Base-by-base conservation (phyloP, 345 rosid species). In the Syzygium oleosum region DNA sequence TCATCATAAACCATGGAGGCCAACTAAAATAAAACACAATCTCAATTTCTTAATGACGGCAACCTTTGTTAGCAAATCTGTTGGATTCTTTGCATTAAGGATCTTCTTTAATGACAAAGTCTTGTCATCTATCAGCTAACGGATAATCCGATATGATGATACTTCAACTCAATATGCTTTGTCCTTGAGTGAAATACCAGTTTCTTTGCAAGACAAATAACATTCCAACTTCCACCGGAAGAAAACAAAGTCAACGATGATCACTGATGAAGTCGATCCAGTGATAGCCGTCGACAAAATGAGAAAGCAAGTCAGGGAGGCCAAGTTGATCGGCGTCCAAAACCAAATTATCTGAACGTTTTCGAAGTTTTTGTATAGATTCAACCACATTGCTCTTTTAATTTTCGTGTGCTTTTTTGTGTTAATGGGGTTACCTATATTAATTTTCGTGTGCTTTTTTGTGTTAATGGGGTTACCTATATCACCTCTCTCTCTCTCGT, bases 211-310 rank as follows among this genome's bases (percentile, higher is more conserved):
- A 17, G 56, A 27, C 38, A n/a, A 23, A 63, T 63, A 29, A 63
- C 38, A n/a, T 9, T n/a, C 0, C 6, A 3, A 10, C 56, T 17
- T 6, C 19, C 56, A 53, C 9, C 3, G 46, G 4, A n/a, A 7
- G n/a, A 6, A 61, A 61, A n/a, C 0, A 6, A n/a, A 19, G 78
- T 31, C 11, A 12, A 7, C 43, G 41, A 73, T 34, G 46, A 73
- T 17, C 27, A 13, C 80, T 16, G 27, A 19, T 38, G 49, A 25
- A 9, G 23, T 31, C 43, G 49, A 38, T 5, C 27, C 25, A 22
- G 6, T 1, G 78, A 31, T 2, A 34, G 23, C 10, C 14, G 3
- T 41, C 80, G 4, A 34, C 27, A 73, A 73, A 12, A 19, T 9
- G 5, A 34, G 49, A 34, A 2, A 73, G 80, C 78, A 34, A 31